A percentile compares a stretch with the other conserved stretches of the same genome.
Conservation (phyloP, 2,329 filamentous ascomycete genomes). For the Trichoderma semiorbis region DNA sequence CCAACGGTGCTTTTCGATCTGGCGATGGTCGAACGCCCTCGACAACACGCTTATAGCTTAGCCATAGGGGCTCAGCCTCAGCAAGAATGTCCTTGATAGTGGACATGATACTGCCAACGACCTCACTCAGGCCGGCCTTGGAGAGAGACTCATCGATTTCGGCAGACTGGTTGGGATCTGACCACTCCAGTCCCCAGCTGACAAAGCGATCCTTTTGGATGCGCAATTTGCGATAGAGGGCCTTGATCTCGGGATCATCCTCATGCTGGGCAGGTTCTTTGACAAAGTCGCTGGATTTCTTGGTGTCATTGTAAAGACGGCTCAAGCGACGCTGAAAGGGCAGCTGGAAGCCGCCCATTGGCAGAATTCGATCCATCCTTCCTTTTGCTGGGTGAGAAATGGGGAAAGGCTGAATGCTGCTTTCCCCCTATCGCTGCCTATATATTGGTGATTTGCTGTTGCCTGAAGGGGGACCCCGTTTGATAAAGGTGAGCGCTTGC, state of each 20-base stretch:
- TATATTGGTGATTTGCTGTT: constrained; percentile 17
- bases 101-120: constrained; percentile 73
- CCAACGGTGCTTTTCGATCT: constrained; percentile 54
- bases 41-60: constrained; percentile 50
- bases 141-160: constrained; percentile 70
- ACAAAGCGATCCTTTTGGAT: constrained; percentile 78
- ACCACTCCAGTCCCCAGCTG: constrained; percentile 80
- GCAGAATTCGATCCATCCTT: constrained; percentile 50
- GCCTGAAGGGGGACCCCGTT: constrained; percentile 15
- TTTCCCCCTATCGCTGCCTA: not conserved
- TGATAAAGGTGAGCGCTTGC: not conserved
- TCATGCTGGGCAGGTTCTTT: constrained; percentile 60
- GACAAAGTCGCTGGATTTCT: constrained; percentile 72
- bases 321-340: constrained; percentile 62
- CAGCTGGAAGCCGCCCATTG: constrained; percentile 50
- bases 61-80: constrained; percentile 70
- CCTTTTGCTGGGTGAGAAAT: not conserved
- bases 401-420: not conserved
- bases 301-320: constrained; percentile 76
- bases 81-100: constrained; percentile 78
- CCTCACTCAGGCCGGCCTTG: constrained; percentile 70
- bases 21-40: constrained; percentile 40
- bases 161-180: constrained; percentile 63
- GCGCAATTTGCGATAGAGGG: constrained; percentile 70
- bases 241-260: constrained; percentile 66